These are phyloP conservation scores for Mycena capillaripes DNA, from an alignment of 768 basidiomycete species.

Conservation along the genomic window DNA sequence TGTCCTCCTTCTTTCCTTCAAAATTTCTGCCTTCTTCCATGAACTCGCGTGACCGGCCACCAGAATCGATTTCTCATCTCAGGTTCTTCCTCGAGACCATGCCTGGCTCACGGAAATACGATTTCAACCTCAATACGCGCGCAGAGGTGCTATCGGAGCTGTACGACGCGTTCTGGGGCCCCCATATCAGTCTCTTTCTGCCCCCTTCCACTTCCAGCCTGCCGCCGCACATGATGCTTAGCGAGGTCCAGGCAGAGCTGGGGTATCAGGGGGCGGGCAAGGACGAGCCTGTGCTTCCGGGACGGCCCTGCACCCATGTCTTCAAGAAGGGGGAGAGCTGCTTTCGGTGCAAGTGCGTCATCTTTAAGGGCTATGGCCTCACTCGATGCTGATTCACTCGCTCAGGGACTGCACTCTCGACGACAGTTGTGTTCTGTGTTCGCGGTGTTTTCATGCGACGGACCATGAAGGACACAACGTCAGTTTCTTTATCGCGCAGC, in stretches of 20 bases:
- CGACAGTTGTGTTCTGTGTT: constrained; percentile 91
- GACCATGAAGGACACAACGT: constrained; percentile 91
- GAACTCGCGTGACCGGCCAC: constrained; percentile 67
- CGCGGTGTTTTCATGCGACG: constrained; percentile 91
- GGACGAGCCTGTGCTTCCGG: constrained; percentile 72
- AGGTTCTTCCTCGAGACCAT: constrained; percentile 85
- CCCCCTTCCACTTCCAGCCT: constrained; percentile 74
- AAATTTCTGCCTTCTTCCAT: constrained; percentile 60
- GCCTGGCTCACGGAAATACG: constrained; percentile 84
- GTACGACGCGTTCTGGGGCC: constrained; percentile 87
- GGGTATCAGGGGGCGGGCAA: constrained; percentile 72
- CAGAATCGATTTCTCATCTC: constrained; percentile 79
- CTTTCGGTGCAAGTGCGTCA: constrained; percentile 91
- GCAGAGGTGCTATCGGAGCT: constrained; percentile 87
- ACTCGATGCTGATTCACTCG: neutral
- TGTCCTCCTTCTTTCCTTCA: constrained; percentile 56
- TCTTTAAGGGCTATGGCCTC: neutral
- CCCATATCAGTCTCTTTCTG: constrained; percentile 79
- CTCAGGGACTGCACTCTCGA: constrained; percentile 91
- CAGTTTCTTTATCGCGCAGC: constrained; percentile 93
- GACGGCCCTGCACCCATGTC: constrained; percentile 85
- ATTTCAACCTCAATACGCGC: constrained; percentile 79
- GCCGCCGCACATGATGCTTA: constrained; percentile 73
- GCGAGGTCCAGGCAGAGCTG: constrained; percentile 75
- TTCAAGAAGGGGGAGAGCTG: constrained; percentile 94